Evolutionary conservation across 176 grass and related monocot species (phyloP).

Genomic region (Oryza brachyantha): DNA sequence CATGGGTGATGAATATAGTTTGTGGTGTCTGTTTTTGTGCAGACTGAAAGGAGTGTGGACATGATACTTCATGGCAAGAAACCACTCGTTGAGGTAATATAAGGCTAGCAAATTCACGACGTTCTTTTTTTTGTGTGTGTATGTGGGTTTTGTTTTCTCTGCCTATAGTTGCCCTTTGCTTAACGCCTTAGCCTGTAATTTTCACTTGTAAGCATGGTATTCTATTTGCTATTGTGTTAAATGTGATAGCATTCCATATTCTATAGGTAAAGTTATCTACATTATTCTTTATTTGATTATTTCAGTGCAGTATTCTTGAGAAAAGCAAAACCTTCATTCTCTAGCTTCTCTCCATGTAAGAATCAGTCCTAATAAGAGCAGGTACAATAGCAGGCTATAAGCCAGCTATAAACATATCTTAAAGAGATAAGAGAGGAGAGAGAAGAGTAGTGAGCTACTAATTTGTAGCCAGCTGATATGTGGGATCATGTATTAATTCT

Average conservation of each 20-base stretch:
- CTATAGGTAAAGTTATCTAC: not conserved
- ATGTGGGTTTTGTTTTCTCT: not conserved
- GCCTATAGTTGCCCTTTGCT: not conserved
- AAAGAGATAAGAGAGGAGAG: too few species aligned
- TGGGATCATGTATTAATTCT: too few species aligned
- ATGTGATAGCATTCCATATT: too few species aligned
- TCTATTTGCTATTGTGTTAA: not conserved
- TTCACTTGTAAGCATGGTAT: conserved; percentile 16
- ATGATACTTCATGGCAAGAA: conserved; percentile 87
- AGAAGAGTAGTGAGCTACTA: too few species aligned
- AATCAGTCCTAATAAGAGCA: conserved; percentile 3
- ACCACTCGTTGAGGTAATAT: conserved; percentile 77
- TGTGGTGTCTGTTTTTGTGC: conserved; percentile 29
- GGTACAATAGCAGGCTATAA: too few species aligned
- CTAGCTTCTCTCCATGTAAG: not conserved
- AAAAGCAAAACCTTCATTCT: not conserved
- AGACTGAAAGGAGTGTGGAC: conserved; percentile 97
- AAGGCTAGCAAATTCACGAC: not conserved
- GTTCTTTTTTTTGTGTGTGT: not conserved
- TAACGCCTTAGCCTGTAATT: not conserved
- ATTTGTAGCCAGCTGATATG: too few species aligned
- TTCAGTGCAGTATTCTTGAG: conserved; percentile 2
- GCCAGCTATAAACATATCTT: too few species aligned
- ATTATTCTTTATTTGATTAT: not conserved
- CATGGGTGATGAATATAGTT: not conserved